phyloP scores from a whole-genome alignment of 441 rosid species.

The Eugenia klotzschiana region DNA sequence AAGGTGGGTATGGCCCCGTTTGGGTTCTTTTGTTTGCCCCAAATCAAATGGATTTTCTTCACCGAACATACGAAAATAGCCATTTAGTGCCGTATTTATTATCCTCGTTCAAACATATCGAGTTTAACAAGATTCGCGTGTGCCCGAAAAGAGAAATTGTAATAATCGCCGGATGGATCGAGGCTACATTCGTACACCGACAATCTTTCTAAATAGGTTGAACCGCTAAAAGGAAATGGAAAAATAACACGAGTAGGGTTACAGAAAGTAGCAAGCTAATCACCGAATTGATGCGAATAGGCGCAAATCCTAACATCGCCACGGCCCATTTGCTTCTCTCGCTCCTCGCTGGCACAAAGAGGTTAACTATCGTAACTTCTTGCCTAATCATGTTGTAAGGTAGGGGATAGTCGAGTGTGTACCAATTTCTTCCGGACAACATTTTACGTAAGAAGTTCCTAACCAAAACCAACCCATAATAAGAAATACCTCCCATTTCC shows the following conservation, averaged over 20 bases:
- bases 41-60: background rate
- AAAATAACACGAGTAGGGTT: background rate
- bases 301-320: background rate
- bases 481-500: background rate
- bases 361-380: background rate
- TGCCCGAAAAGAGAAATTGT: background rate
- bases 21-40: background rate
- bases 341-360: too few relatives aligned
- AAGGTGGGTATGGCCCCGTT: background rate
- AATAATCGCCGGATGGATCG: background rate
- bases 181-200: background rate
- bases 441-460: background rate
- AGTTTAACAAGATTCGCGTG: background rate
- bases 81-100: too few relatives aligned
- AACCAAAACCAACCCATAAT: background rate
- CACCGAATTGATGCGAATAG: background rate
- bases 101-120: too few relatives aligned
- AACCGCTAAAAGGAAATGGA: background rate
- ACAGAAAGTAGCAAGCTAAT: background rate
- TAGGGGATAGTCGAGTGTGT: too few relatives aligned
- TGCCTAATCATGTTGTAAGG: background rate
- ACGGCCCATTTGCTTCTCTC: background rate
- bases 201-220: background rate
- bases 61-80: background rate
- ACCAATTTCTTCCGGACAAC: background rate